Conservation (phyloP, 345 rosid species). For the Brassica carinata region DNA sequence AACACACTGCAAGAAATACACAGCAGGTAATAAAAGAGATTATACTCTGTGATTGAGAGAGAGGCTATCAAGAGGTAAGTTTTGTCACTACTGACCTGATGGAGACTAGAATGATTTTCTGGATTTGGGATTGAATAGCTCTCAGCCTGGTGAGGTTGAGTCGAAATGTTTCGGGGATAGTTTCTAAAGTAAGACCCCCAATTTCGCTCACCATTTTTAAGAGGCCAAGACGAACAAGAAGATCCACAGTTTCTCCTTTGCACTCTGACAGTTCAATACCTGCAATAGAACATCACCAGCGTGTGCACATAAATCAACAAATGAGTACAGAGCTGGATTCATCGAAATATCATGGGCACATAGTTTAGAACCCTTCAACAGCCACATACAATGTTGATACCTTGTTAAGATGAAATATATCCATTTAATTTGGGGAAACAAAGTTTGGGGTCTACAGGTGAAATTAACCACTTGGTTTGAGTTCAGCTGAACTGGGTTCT, state of each 20-base stretch:
- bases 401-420: not conserved
- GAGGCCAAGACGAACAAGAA: conserved; percentile 71
- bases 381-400: not conserved
- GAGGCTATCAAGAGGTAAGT: conserved; percentile 6
- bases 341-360: not conserved
- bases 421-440: not conserved
- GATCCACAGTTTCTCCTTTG: conserved; percentile 70
- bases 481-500: conserved; percentile 11
- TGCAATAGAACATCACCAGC: conserved; percentile 37
- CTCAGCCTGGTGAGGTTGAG: conserved; percentile 76
- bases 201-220: conserved; percentile 67
- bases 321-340: not conserved
- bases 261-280: conserved; percentile 58
- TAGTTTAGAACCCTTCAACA: not conserved
- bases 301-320: conserved; percentile 19
- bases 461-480: not conserved
- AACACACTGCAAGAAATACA: conserved; percentile 59
- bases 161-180: conserved; percentile 73
- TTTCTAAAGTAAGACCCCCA: conserved; percentile 61
- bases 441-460: not conserved
- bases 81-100: conserved; percentile 52
- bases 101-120: conserved; percentile 71
- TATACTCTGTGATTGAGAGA: not conserved
- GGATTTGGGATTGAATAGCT: conserved; percentile 77
- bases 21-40: not conserved